Conservation (phyloP, 1,284 basidiomycete species). For the Marasmius fiardii region DNA sequence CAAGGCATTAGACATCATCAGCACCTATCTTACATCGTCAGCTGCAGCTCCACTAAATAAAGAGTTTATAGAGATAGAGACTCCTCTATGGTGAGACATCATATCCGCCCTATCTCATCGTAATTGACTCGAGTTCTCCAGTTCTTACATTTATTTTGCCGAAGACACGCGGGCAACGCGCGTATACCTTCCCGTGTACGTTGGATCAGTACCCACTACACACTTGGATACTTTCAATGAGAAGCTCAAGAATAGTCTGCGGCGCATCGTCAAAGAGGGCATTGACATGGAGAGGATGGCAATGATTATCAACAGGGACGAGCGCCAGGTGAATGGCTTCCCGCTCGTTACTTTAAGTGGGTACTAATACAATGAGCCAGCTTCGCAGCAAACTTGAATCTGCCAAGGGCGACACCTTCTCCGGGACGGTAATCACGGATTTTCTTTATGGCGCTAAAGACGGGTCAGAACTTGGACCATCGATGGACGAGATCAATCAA, state of each 20-base stretch:
- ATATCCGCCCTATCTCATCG: neutral
- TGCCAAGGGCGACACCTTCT: conserved; percentile 74
- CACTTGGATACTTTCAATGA: conserved; percentile 72
- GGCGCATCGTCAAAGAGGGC: conserved; percentile 70
- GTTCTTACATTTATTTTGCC: conserved; percentile 84
- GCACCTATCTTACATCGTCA: conserved; percentile 89
- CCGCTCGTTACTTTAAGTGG: neutral
- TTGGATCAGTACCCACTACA: conserved; percentile 84
- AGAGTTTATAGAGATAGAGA: conserved; percentile 90
- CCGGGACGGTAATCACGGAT: conserved; percentile 75
- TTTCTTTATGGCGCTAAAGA: conserved; percentile 87
- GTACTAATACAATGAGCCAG: conserved; percentile 30
- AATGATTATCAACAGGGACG: conserved; percentile 86
- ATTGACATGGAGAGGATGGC: conserved; percentile 92
- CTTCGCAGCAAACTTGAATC: conserved; percentile 75
- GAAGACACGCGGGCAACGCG: conserved; percentile 76
- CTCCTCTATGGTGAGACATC: conserved; percentile 71
- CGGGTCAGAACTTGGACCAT: conserved; percentile 73
- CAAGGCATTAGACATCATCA: conserved; percentile 82
- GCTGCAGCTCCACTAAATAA: conserved; percentile 90
- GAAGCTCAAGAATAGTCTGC: conserved; percentile 70
- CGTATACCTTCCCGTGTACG: conserved; percentile 73
- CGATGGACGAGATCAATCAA: conserved; percentile 80
- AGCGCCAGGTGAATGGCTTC: conserved; percentile 63
- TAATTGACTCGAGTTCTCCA: conserved; percentile 19